Evolutionary conservation across 2,329 filamentous ascomycete species (phyloP), one percentile per base, ranked within the genome.

Genomic region (Bipolaris zeicola): DNA sequence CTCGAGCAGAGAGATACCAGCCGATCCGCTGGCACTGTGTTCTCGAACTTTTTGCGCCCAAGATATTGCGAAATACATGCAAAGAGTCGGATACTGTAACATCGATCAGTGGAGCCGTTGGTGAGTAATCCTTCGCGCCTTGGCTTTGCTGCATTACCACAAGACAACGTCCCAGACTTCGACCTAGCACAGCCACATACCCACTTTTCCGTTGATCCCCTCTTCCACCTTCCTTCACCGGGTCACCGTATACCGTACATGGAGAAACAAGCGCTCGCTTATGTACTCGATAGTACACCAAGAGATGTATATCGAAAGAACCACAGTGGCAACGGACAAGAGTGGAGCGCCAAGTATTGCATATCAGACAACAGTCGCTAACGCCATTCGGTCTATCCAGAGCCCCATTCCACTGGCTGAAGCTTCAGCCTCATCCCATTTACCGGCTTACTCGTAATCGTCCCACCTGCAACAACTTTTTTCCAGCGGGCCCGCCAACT

Each of bases 391-490:
- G 18, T 41, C 20, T 44, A 38, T 20, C 28, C 18, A 22, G 6
- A n/a, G 37, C 39, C 55, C 71, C 69, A 72, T 22, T 52, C 37
- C 11, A 68, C 56, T 18, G 64, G 57, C 47, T 52, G 67, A 55
- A 78, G 54, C 51, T 61, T 69, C 58, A 78, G 60, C 46, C 53
- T 67, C 74, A 78, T 77, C 2, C 76, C 76, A 52, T 75, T 65
- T 43, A 69, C 62, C 11, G 75, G 75, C 60, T 77, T 78, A 52
- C 65, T 74, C 39, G 76, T 77, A 39, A 77, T 65, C 6, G 74
- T 72, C 4, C 76, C 76, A 1, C 70, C 72, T 2, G 64, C 58
- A 3, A 69, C 36, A 6, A 76, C 63, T 20, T 66, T 59, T 60
- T 60, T 75, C 68, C 0, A 66, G 57, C 11, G 66, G 63, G 62